phyloP scores from a whole-genome alignment of 2,329 filamentous ascomycete genomes.

The Ophiostoma sp. region DNA sequence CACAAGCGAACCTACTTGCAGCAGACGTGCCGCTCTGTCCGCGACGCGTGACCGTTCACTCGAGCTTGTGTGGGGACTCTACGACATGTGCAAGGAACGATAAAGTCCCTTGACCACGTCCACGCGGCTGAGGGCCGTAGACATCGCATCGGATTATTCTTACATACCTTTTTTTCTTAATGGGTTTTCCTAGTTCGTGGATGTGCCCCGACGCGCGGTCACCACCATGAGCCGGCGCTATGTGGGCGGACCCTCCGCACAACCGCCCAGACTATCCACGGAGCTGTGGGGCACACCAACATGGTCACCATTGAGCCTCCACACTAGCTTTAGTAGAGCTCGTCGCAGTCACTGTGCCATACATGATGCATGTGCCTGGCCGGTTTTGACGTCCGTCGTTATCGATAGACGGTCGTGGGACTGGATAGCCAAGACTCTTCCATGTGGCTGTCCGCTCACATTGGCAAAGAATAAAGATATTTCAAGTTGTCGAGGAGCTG shows the following conservation, averaged over 20 bases:
- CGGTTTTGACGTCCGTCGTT: neutral
- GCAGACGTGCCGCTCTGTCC: neutral
- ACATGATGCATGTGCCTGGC: neutral
- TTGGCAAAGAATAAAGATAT: neutral
- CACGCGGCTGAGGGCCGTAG: neutral
- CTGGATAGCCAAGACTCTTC: neutral
- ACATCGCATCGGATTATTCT: neutral
- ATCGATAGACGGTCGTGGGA: neutral
- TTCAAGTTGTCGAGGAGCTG: neutral
- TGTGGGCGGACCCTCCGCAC: neutral
- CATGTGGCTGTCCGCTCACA: neutral
- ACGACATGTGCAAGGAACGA: neutral
- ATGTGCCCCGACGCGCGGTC: neutral
- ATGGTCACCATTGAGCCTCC: neutral
- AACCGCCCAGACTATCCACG: neutral
- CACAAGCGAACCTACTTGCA: neutral
- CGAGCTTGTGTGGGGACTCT: neutral
- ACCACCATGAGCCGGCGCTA: neutral
- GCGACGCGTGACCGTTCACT: neutral
- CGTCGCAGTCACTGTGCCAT: neutral
- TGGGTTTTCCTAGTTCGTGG: neutral
- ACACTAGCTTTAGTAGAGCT: neutral
- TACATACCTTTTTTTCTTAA: neutral
- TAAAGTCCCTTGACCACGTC: neutral
- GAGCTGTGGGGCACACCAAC: neutral